phyloP scores from a whole-genome alignment of 1,284 basidiomycete genomes.

The Pseudozyma tsukubaensis region DNA sequence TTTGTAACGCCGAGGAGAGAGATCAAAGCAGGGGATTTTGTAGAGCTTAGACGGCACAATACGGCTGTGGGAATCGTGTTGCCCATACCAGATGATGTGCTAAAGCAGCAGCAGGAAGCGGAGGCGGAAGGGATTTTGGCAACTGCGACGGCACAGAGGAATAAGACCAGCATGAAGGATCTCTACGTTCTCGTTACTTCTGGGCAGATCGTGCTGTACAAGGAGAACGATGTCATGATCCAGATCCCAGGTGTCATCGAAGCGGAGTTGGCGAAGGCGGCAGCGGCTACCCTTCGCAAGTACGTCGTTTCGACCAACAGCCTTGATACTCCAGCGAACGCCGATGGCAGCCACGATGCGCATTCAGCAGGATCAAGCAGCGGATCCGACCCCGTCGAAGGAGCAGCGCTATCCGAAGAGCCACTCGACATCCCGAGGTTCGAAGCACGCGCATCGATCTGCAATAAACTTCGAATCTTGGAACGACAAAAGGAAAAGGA shows the following conservation, averaged over 20 bases:
- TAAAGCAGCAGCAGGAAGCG: no score
- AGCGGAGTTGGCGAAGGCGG: conserved; percentile 6
- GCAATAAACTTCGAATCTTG: conserved; percentile 37
- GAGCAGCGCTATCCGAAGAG: conserved; percentile 21
- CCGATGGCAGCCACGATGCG: conserved; percentile 22
- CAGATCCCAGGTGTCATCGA: conserved; percentile 39
- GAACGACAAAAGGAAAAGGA: conserved; percentile 44
- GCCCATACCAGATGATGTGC: conserved; percentile 17
- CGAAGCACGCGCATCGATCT: conserved; percentile 37
- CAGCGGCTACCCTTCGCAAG: conserved; percentile 4
- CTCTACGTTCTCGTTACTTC: conserved; percentile 38
- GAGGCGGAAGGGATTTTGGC: not conserved
- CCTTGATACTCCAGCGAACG: conserved; percentile 11
- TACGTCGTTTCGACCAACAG: conserved; percentile 31
- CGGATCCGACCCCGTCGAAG: conserved; percentile 16
- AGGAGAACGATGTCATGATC: conserved; percentile 50
- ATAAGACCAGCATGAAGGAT: conserved; percentile 7
- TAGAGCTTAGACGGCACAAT: conserved; percentile 25
- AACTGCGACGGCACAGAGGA: not conserved
- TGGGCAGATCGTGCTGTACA: conserved; percentile 32
- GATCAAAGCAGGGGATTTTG: conserved; percentile 46
- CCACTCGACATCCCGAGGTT: conserved; percentile 37
- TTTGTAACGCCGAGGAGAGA: conserved; percentile 27
- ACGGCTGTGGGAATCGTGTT: conserved; percentile 23
- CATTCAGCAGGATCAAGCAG: conserved; percentile 5